Base-by-base conservation (phyloP, 139 green algal genomes). In the Mesotaenium endlicherianum region DNA sequence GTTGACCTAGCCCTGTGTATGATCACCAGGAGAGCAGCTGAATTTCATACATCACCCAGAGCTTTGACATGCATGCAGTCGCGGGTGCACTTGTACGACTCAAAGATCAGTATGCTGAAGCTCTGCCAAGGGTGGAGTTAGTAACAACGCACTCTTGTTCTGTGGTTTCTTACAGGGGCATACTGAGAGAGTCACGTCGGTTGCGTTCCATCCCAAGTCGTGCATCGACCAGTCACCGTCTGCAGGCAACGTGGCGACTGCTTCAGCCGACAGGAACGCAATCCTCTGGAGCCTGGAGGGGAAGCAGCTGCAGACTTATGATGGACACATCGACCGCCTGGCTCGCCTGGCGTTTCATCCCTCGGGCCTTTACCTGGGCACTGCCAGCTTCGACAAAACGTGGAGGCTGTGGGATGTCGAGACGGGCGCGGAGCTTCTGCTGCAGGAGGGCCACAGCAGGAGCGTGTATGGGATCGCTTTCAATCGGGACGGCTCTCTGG, bases 391-490 rank as follows among this genome's bases (percentile, higher is more conserved):
- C 83, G 96, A 99, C 88, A 82, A 81, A 47, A 99, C 95, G 0
- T 99, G 96, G 96, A 92, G 96, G 16, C 74, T 99, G 76, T 99
- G 96, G 96, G 94, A 99, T 83, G 60, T 94, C 4, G 91, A 95
- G 68, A 96, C 91, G 1, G 93, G 93, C 1, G 34, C 70, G 2
- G 93, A 94, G 79, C 79, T 99, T 60, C 84, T 97, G 72, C 94
- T 98, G 89, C 96, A 99, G 90, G 96, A 99, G 87, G 96, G 96
- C 4, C 96, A 99, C 93, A 94, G 87, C 71, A 80, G 95, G 26
- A 67, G 89, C 8, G 95, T 98, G 50, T 99, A 99, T 82, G 75
- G 89, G 0, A 86, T 99, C 43, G 92, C 91, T 0, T 99, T 98
- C 87, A 95, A 98, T 47, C 36, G 69, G 34, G 79, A 89, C 44